Evolutionary conservation across 768 basidiomycete species (phyloP).

Genomic region (Scleroderma bovista): DNA sequence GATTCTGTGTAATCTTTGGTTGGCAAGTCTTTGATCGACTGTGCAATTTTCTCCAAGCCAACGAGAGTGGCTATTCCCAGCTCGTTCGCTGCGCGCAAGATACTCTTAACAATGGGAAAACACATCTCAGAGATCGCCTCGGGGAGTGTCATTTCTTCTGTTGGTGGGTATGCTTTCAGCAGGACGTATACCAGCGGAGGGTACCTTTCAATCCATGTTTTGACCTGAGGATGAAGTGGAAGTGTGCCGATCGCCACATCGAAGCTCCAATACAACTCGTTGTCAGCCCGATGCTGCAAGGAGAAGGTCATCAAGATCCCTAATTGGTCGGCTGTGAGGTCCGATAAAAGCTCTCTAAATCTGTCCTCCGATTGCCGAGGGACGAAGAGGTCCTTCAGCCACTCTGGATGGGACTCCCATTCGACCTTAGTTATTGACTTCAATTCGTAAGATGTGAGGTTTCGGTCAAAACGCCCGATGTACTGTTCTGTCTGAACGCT

Average conservation of each 20-base stretch:
- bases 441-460: conserved; percentile 35
- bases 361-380: conserved; percentile 11
- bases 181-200: conserved; percentile 53
- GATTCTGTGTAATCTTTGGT: conserved; percentile 45
- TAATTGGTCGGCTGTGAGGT: conserved; percentile 17
- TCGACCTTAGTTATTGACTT: conserved; percentile 38
- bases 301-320: conserved; percentile 18
- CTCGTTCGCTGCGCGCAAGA: conserved; percentile 51
- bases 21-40: conserved; percentile 36
- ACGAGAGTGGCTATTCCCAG: conserved; percentile 52
- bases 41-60: conserved; percentile 50
- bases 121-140: conserved; percentile 24
- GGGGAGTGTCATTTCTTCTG: conserved; percentile 30
- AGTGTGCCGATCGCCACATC: conserved; percentile 27
- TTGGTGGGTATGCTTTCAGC: conserved; percentile 43
- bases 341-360: conserved; percentile 18
- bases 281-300: conserved; percentile 47
- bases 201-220: conserved; percentile 41
- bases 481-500: conserved; percentile 46
- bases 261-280: conserved; percentile 50
- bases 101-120: conserved; percentile 36
- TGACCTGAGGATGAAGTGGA: conserved; percentile 27
- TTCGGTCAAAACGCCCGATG: conserved; percentile 43
- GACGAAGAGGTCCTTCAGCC: conserved; percentile 31
- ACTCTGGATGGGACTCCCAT: conserved; percentile 32